Percentiles rank a stretch among this genome's conserved stretches.
Evolutionary conservation across 805 yeast species (phyloP).

Genomic region (Candida nonsorbophila): DNA sequence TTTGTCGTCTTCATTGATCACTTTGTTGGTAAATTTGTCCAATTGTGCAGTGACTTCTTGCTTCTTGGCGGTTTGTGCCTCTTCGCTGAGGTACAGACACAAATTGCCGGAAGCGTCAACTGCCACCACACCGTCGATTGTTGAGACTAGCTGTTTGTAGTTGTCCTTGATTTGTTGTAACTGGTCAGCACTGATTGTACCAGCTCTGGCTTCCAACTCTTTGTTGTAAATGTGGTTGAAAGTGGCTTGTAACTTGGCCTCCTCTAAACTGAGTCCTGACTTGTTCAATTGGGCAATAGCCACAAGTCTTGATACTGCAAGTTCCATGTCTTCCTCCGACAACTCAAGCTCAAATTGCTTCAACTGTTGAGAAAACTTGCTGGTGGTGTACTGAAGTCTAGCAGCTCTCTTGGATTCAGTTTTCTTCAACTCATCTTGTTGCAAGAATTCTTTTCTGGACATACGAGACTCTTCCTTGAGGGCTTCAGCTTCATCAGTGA

Average conservation of each 20-base stretch:
- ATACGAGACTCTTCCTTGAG: slow-evolving; percentile 53
- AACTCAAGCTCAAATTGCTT: slow-evolving; percentile 24
- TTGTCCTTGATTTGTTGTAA: slow-evolving; percentile 12
- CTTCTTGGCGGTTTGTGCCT: slow-evolving; percentile 17
- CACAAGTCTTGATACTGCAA: slow-evolving; percentile 44
- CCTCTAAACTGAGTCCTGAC: slow-evolving; percentile 51
- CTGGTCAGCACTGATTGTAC: slow-evolving; percentile 27
- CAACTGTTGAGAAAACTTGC: slow-evolving; percentile 1
- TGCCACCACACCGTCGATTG: slow-evolving; percentile 41
- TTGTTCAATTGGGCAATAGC: slow-evolving; percentile 40
- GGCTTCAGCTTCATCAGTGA: slow-evolving; percentile 48
- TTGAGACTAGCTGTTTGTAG: slow-evolving; percentile 32
- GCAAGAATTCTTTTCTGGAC: slow-evolving; percentile 63
- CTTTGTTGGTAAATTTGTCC: slow-evolving; percentile 15
- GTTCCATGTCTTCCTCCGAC: slow-evolving; percentile 11
- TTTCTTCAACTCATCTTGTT: slow-evolving; percentile 45
- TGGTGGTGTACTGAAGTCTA: slow-evolving; percentile 20
- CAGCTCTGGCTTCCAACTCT: slow-evolving; percentile 33
- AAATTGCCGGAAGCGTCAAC: slow-evolving; percentile 43
- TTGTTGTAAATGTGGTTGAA: slow-evolving; percentile 42
- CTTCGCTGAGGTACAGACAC: slow-evolving; percentile 29
- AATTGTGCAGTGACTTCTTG: slow-evolving; percentile 15
- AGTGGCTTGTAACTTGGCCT: slow-evolving; percentile 57
- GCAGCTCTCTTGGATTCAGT: slow-evolving; percentile 35
- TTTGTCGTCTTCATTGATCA: slow-evolving; percentile 32